phyloP scores from a whole-genome alignment of 768 basidiomycete genomes.

The Calocybe cyanea region DNA sequence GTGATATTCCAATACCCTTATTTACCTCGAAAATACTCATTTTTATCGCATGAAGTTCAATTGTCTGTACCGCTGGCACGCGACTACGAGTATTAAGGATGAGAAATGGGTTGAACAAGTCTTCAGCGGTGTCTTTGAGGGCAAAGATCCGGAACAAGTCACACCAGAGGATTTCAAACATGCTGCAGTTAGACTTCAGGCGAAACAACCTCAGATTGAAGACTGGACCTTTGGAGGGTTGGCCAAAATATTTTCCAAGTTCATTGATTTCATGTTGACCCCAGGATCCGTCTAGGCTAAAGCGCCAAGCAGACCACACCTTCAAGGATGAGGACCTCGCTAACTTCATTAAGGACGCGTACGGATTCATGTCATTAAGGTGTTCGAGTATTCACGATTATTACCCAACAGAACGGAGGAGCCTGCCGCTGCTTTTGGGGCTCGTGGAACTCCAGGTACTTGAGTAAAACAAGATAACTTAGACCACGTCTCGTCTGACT shows the following conservation, averaged over 20 bases:
- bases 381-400: constrained; percentile 2
- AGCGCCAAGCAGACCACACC: constrained; percentile 53
- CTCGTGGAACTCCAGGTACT: constrained; percentile 65
- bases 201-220: constrained; percentile 38
- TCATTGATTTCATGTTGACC: not conserved
- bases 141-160: constrained; percentile 44
- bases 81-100: constrained; percentile 69
- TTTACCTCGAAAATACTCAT: constrained; percentile 1
- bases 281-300: constrained; percentile 36
- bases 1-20: constrained; percentile 29
- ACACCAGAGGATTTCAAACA: constrained; percentile 48
- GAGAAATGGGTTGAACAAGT: constrained; percentile 61
- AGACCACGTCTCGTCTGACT: not conserved
- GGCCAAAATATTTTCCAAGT: constrained; percentile 15
- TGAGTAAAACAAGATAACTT: not conserved
- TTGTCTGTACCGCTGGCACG: constrained; percentile 81
- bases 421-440: constrained; percentile 70
- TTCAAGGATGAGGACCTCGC: constrained; percentile 77
- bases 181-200: constrained; percentile 35
- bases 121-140: constrained; percentile 51
- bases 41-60: constrained; percentile 56
- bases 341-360: constrained; percentile 64
- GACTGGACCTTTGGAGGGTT: constrained; percentile 70
- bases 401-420: constrained; percentile 60
- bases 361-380: constrained; percentile 21